These are phyloP conservation scores for Aspergillus candidus DNA, from an alignment of 2,329 filamentous ascomycete genomes.

Conservation along the genomic window DNA sequence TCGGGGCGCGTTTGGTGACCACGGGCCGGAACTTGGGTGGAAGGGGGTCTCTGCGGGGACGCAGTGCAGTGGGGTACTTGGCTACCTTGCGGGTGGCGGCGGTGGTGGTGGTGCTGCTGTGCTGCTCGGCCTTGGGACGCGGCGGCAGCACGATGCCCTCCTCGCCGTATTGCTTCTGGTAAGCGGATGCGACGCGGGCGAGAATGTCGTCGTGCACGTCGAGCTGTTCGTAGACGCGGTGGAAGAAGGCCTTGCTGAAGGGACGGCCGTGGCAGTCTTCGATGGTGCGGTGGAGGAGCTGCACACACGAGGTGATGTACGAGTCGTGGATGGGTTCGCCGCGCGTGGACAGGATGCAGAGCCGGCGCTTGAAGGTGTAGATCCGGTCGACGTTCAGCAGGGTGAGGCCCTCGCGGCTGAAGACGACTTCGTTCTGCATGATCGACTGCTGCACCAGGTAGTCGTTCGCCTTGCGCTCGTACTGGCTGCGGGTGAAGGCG, in stretches of 20 bases:
- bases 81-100: not conserved
- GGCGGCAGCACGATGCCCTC: slow-evolving; percentile 35
- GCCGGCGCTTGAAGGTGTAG: slow-evolving; percentile 40
- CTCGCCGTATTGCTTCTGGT: slow-evolving; percentile 29
- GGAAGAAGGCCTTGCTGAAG: slow-evolving; percentile 40
- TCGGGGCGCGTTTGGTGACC: slow-evolving; percentile 26
- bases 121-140: slow-evolving; percentile 11
- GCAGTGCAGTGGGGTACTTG: not conserved
- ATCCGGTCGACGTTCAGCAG: slow-evolving; percentile 42
- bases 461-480: slow-evolving; percentile 31
- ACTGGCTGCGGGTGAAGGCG: slow-evolving; percentile 31
- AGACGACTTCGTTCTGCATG: slow-evolving; percentile 40
- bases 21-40: slow-evolving; percentile 14
- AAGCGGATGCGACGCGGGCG: slow-evolving; percentile 30
- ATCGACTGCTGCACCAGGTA: slow-evolving; percentile 40
- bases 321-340: slow-evolving; percentile 26
- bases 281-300: slow-evolving; percentile 37
- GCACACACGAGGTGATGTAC: slow-evolving; percentile 35
- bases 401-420: slow-evolving; percentile 40
- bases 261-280: slow-evolving; percentile 36
- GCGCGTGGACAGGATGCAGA: slow-evolving; percentile 32
- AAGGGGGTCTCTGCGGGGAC: slow-evolving; percentile 15
- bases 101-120: not conserved
- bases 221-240: slow-evolving; percentile 39
- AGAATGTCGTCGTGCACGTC: slow-evolving; percentile 34